Base-by-base conservation (phyloP, 1,139 yeast species). In the Zygosaccharomyces sapae region DNA sequence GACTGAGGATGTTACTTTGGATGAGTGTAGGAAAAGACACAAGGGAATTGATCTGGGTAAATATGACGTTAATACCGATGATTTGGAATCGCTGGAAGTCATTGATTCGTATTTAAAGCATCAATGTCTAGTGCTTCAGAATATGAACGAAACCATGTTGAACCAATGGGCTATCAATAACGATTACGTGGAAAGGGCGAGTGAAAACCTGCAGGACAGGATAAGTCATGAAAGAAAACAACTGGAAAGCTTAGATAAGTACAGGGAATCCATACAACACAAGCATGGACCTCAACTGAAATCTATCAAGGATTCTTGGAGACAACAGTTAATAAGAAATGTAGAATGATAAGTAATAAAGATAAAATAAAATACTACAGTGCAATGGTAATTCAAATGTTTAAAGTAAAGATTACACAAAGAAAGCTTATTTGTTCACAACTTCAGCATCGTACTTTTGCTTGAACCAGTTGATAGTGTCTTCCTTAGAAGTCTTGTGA, bases 401-500 rank as follows among this genome's bases (percentile, higher is more conserved):
- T 54, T 48, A 41, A 48, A 46, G 33, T 18, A 25, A 37, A 13
- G 29, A 37, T 37, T 37, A 37, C 40, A 37, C 40, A 37, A 50
- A 55, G 40, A 47, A 56, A 48, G 59, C 65, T 77, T 84, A 84
- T 77, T 85, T 84, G 79, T 81, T 79, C 75, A 86, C 78, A 70
- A 92, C 98, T 69, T 88, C 94, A 72, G 98, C 98, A 77, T 94
- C 99, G 82, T 90, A 92, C 82, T 86, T 92, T 76, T 88, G 94
- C 86, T 92, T 94, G 94, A 92, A 92, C 99, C 99, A 92, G 74
- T 81, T 78, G 75, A 92, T 86, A 75, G 97, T 72, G 77, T 92
- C 98, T 71, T 86, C 95, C 80, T 86, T 86, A 75, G 76, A 75
- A 73, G 95, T 86, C 76, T 81, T 81, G 86, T 92, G 99, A 70